These are phyloP conservation scores for Fusarium brevicatenulatum DNA, from an alignment of 2,329 filamentous ascomycete species.

Conservation along the genomic window DNA sequence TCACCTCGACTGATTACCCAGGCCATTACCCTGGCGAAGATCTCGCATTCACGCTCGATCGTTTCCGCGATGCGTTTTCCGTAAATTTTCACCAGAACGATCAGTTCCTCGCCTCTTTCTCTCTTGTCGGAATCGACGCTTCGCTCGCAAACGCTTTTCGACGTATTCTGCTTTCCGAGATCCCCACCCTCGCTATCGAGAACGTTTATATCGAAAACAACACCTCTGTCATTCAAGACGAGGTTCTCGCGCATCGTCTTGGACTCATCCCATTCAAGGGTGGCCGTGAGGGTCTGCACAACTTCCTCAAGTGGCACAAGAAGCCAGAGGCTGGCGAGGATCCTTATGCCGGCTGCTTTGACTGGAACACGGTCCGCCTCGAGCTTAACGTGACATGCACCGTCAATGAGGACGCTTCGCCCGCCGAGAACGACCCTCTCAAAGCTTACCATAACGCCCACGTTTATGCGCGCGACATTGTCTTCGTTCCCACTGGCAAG, in stretches of 20 bases:
- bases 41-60: constrained; percentile 78
- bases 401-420: constrained; percentile 76
- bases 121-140: constrained; percentile 89
- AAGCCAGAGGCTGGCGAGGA: constrained; percentile 73
- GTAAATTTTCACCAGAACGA: constrained; percentile 88
- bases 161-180: constrained; percentile 92
- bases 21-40: constrained; percentile 91
- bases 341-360: constrained; percentile 68
- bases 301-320: constrained; percentile 84
- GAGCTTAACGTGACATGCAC: constrained; percentile 82
- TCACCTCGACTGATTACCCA: constrained; percentile 90
- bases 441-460: constrained; percentile 89
- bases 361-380: constrained; percentile 89
- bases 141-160: constrained; percentile 97
- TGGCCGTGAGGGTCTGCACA: constrained; percentile 76
- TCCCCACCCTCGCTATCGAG: constrained; percentile 94
- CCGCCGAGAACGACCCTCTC: constrained; percentile 80
- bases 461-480: constrained; percentile 81
- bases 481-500: constrained; percentile 78
- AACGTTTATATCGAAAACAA: constrained; percentile 94
- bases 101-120: constrained; percentile 83
- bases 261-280: constrained; percentile 92
- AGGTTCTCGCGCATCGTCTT: constrained; percentile 90
- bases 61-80: constrained; percentile 75
- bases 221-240: constrained; percentile 97